A percentile compares a stretch with the other conserved stretches of the same genome.
These are phyloP conservation scores for Aspergillus brasiliensis DNA, from an alignment of 2,329 filamentous ascomycete genomes.

Conservation along the genomic window DNA sequence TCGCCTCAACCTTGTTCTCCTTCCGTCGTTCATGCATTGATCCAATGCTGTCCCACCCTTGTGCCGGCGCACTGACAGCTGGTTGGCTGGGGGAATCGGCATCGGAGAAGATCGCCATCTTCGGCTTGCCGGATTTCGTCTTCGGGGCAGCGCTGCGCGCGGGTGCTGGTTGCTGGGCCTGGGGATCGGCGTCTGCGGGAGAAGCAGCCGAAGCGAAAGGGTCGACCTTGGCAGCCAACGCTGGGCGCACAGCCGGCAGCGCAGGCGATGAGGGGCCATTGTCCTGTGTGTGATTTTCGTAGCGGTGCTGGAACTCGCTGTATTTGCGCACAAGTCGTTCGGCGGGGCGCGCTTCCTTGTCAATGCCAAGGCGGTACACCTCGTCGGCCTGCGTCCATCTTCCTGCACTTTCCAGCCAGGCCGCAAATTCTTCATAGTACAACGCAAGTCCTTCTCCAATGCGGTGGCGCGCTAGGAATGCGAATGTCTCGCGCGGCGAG, in stretches of 20 bases:
- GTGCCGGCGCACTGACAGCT: conserved; percentile 57
- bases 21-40: conserved; percentile 87
- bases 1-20: conserved; percentile 84
- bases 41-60: conserved; percentile 91
- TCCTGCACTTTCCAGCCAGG: conserved; percentile 81
- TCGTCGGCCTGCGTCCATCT: conserved; percentile 92
- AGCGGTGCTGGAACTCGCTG: conserved; percentile 82
- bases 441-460: conserved; percentile 86
- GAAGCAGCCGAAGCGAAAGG: conserved; percentile 65
- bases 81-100: conserved; percentile 63
- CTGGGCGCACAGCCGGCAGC: conserved; percentile 77
- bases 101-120: conserved; percentile 91
- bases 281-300: conserved; percentile 66
- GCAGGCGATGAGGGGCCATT: conserved; percentile 80
- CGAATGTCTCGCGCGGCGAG: conserved; percentile 86
- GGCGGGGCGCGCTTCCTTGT: conserved; percentile 80
- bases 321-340: conserved; percentile 86
- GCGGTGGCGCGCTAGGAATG: conserved; percentile 83
- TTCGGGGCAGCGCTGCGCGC: conserved; percentile 51
- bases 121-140: conserved; percentile 71
- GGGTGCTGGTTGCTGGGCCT: conserved; percentile 59
- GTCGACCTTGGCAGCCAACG: conserved; percentile 80
- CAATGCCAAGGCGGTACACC: conserved; percentile 86
- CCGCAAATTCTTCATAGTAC: conserved; percentile 96
- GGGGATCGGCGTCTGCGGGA: conserved; percentile 62